phyloP scores from a whole-genome alignment of 495 filamentous ascomycete species.

The Penicillium turbatum region DNA sequence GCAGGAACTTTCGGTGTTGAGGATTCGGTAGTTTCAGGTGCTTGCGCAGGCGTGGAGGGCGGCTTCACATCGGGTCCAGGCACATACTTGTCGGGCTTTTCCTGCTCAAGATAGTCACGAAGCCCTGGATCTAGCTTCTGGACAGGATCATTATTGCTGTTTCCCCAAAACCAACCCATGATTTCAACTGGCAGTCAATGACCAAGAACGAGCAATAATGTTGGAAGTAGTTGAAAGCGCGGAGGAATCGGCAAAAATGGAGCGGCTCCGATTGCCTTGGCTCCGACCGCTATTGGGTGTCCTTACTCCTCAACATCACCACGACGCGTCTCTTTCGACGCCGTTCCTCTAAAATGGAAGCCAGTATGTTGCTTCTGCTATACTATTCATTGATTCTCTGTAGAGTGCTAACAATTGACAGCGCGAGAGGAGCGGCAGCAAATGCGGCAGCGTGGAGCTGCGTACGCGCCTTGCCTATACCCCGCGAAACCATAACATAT shows the following conservation, averaged over 20 bases:
- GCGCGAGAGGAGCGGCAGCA: slow-evolving; percentile 52
- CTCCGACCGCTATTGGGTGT: slow-evolving; percentile 19
- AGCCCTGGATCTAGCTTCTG: slow-evolving; percentile 78
- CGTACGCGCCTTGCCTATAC: slow-evolving; percentile 39
- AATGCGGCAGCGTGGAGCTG: slow-evolving; percentile 58
- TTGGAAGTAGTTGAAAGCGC: slow-evolving; percentile 9
- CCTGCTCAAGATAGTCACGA: slow-evolving; percentile 77
- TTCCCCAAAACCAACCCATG: slow-evolving; percentile 70
- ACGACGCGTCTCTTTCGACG: slow-evolving; percentile 36
- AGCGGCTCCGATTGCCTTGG: slow-evolving; percentile 21
- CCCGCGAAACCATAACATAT: slow-evolving; percentile 28
- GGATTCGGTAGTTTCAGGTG: slow-evolving; percentile 20
- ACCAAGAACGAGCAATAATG: background rate
- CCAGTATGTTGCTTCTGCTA: slow-evolving; percentile 33
- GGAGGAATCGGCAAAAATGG: slow-evolving; percentile 33
- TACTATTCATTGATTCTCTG: background rate
- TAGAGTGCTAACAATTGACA: slow-evolving; percentile 25
- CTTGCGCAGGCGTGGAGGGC: slow-evolving; percentile 17
- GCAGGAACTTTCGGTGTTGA: slow-evolving; percentile 50
- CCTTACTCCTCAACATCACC: slow-evolving; percentile 23
- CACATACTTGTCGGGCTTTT: slow-evolving; percentile 75
- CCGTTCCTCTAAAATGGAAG: slow-evolving; percentile 39
- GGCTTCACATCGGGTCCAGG: slow-evolving; percentile 32
- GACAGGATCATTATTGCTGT: slow-evolving; percentile 62
- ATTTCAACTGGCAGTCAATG: background rate